Evolutionary conservation across 768 basidiomycete species (phyloP), one percentile per base, ranked within the genome.

Genomic region (Glaciozyma martinii): DNA sequence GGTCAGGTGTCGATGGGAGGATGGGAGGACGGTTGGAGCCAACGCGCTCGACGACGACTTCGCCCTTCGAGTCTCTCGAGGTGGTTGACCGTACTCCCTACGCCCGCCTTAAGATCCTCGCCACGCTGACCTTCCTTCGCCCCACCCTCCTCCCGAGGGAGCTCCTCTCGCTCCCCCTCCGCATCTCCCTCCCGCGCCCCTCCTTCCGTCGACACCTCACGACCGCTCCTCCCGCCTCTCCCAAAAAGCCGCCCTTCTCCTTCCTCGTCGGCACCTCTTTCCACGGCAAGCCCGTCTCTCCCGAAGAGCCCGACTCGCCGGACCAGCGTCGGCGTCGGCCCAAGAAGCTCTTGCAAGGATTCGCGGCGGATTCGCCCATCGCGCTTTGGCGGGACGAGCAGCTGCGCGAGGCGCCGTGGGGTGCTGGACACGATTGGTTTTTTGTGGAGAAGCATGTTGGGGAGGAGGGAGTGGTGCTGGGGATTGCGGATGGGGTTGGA

Each of bases 391-490:
- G 68, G 30, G 65, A 66, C 29, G 27, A 33, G 15, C 27, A 43
- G 21, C 37, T 70, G 21, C 61, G 44, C 12, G 58, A 56, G 21
- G 52, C 47, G 21, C 61, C 61, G 18, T 54, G 59, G 8, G 66
- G 65, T 1, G 68, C 68, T 1, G 68, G 68, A 3, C 68, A 70
- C 42, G 68, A 70, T 27, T 66, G 56, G 60, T 61, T 59, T 32
- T 62, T 66, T 7, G 53, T 62, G 21, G 46, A 50, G 47, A 49
- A 44, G 37, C 27, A 33, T 40, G 25, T 13, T 9, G 59, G 49
- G n/a, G 56, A 55, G 0, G 56, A 55, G 0, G 33, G 33, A 10
- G 62, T 65, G 21, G 56, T 56, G 21, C 61, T 50, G 19, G 68
- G 65, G 1, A 60, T 70, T 21, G 68, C 63, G 30, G 21, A 66